Percentiles rank a stretch among this genome's conserved stretches.
phyloP scores from a whole-genome alignment of 345 rosid species.

The Raphanus raphanistrum region DNA sequence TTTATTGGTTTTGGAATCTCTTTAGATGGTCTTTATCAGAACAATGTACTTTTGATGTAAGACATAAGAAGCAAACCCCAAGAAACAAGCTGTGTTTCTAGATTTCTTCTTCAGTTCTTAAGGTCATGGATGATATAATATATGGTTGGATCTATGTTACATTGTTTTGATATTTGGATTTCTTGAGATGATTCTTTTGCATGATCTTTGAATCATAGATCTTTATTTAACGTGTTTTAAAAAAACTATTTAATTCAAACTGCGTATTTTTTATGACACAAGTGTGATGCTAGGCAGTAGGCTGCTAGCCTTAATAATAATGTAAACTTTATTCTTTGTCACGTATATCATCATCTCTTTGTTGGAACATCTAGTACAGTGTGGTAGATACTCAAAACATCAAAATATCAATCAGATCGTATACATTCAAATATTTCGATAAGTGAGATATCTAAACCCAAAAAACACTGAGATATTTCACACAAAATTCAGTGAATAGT shows the following conservation, averaged over 20 bases:
- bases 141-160: conserved; percentile 28
- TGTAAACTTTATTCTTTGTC: conserved; percentile 9
- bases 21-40: conserved; percentile 3
- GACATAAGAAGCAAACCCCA: conserved; percentile 1
- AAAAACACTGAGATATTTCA: conserved; percentile 14
- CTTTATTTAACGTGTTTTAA: conserved; percentile 16
- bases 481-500: background rate
- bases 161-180: conserved; percentile 16
- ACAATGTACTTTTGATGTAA: conserved; percentile 31
- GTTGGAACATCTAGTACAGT: background rate
- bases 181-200: conserved; percentile 36
- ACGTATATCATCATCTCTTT: background rate
- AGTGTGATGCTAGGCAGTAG: conserved; percentile 13
- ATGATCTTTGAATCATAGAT: conserved; percentile 30
- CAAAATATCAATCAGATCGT: background rate
- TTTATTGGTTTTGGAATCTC: conserved; percentile 16
- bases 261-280: conserved; percentile 21
- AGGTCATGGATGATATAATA: background rate
- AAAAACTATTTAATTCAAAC: conserved; percentile 27
- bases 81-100: conserved; percentile 24
- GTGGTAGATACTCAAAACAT: conserved; percentile 4
- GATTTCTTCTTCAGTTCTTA: background rate
- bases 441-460: conserved; percentile 8
- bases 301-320: background rate
- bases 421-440: conserved; percentile 6